phyloP scores from a whole-genome alignment of 768 basidiomycete species.

The Sarcomyxa edulis region DNA sequence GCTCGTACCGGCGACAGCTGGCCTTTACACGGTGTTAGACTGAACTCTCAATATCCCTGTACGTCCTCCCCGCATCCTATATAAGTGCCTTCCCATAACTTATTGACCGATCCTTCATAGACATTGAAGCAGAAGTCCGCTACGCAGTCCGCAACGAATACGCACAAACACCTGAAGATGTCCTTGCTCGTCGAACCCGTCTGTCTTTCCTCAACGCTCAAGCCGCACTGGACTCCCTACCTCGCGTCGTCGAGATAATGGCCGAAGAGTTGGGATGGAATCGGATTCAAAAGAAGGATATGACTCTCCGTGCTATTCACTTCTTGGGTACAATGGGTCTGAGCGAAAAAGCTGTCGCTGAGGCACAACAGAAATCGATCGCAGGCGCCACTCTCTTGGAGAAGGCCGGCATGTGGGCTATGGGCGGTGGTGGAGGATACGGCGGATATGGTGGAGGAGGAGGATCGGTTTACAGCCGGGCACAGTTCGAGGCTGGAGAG shows the following conservation, averaged over 20 bases:
- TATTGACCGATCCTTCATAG: constrained; percentile 25
- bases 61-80: constrained; percentile 15
- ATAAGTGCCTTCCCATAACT: neutral
- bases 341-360: constrained; percentile 39
- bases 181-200: constrained; percentile 87
- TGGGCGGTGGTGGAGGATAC: constrained; percentile 39
- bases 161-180: constrained; percentile 87
- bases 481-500: constrained; percentile 42
- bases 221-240: constrained; percentile 79
- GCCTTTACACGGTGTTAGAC: constrained; percentile 81
- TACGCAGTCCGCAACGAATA: constrained; percentile 90
- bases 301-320: constrained; percentile 51
- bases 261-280: constrained; percentile 80
- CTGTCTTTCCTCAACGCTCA: constrained; percentile 91
- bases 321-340: constrained; percentile 90
- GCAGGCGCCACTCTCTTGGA: constrained; percentile 17
- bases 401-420: constrained; percentile 20
- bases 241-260: constrained; percentile 90
- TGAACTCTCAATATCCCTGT: constrained; percentile 76
- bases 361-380: constrained; percentile 17
- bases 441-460: constrained; percentile 15
- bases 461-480: constrained; percentile 25
- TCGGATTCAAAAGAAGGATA: constrained; percentile 44
- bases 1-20: constrained; percentile 71
- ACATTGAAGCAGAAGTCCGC: constrained; percentile 89